These are phyloP conservation scores for Pyricularia sp. DNA, from an alignment of 2,329 filamentous ascomycete species.

Conservation along the genomic window DNA sequence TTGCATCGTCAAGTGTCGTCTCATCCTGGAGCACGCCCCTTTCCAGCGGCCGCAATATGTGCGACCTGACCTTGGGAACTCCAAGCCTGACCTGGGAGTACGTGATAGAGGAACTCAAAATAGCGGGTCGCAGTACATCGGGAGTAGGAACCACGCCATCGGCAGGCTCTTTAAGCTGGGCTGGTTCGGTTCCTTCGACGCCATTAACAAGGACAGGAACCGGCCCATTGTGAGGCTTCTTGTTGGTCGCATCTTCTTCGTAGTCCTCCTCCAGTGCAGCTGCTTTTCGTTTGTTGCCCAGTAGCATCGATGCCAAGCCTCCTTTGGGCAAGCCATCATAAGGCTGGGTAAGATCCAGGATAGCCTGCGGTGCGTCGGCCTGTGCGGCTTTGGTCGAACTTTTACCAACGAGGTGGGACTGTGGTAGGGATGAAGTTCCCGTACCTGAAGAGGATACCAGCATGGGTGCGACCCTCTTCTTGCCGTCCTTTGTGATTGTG, in stretches of 20 bases:
- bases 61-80: conserved; percentile 74
- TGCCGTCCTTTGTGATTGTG: conserved; percentile 92
- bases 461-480: conserved; percentile 87
- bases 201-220: conserved; percentile 64
- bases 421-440: conserved; percentile 78
- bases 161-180: conserved; percentile 49
- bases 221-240: conserved; percentile 40
- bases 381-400: conserved; percentile 53
- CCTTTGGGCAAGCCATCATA: conserved; percentile 89
- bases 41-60: conserved; percentile 77
- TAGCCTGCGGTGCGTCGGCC: conserved; percentile 67
- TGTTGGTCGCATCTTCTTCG: conserved; percentile 42
- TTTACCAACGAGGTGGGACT: conserved; percentile 77
- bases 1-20: conserved; percentile 48
- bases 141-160: conserved; percentile 61
- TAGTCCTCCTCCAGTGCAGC: conserved; percentile 66
- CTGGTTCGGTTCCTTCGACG: conserved; percentile 68
- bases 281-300: conserved; percentile 89
- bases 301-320: conserved; percentile 72
- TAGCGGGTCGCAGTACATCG: conserved; percentile 78
- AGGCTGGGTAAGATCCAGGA: conserved; percentile 85
- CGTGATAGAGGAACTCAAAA: conserved; percentile 72
- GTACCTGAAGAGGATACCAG: conserved; percentile 84
- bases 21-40: conserved; percentile 47
- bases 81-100: conserved; percentile 79